Base-by-base conservation (phyloP, 441 rosid genomes). In the Syzygium malaccense region DNA sequence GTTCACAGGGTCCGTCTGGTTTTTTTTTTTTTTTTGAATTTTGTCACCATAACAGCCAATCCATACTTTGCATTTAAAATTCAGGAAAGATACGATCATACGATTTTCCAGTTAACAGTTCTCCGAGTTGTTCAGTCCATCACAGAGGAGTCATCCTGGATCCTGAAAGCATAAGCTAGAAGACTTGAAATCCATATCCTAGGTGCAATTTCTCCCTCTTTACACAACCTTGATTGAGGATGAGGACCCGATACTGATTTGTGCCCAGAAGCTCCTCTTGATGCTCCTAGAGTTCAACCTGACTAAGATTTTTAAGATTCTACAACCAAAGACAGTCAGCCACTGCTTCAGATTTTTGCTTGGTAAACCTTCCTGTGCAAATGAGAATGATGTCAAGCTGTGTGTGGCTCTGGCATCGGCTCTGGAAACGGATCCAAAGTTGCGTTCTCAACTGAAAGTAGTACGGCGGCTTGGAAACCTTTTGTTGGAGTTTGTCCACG, bases 201-300 rank as follows among this genome's bases (percentile, higher is more conserved):
- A 92, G 91, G 86, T 92, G 86, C 97, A 95, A 92, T 98, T 97
- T 93, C 98, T 98, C 85, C 98, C 99, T 54, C 95, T 97, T 37
- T 94, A 94, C 87, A 99, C 98, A 83, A 83, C 93, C 88, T 89
- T 97, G 91, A 95, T 94, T 92, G 98, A 96, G 91, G 99, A 98
- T 90, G 99, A 98, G 94, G 99, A 97, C 90, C 98, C 95, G 28
- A 97, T 95, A 88, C 99, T 99, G 88, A 97, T 96, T 92, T 95
- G 95, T 89, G 98, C 1, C 0, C 98, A 96, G 91, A 98, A 95
- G 93, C 98, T 98, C 86, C 96, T 98, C 53, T 92, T 98, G 92
- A 96, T 97, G 97, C 97, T 96, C 55, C 94, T 97, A 56, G 96
- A 96, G 91, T 93, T 93, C 41, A 91, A 93, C 83, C 89, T 92